Evolutionary conservation across 192 early-diverging fungal species (phyloP), one percentile per base, ranked within the genome.

Genomic region (Rhizophlyctis rosea): DNA sequence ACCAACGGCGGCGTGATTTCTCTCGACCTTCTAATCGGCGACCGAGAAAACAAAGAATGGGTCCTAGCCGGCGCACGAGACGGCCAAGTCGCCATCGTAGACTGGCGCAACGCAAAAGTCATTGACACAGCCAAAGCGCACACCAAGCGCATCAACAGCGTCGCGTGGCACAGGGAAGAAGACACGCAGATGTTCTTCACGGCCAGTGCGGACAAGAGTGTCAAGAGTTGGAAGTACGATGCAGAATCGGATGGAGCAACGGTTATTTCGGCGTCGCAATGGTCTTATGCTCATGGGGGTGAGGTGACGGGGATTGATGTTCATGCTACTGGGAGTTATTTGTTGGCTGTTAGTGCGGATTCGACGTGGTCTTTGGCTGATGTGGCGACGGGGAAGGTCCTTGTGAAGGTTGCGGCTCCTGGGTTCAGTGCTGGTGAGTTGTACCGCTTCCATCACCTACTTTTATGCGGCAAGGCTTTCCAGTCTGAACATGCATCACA

Each of bases 301-400:
- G 90, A 91, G 47, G 86, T 94, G 7, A 84, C 82, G 0, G 87
- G 76, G 29, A 59, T 98, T n/a, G 64, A 81, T 9, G 58, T 96
- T 25, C 91, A 97, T 61, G 88, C 95, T 2, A 81, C 86, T n/a
- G 83, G 83, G 47, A 79, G 86, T 21, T 93, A 92, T 68, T 87
- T 92, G 61, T 90, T 84, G 21, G 86, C 85, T 33, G 88, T 88
- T 5, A 80, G 84, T 0, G 44, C 76, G 32, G 92, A 94, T 65
- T 82, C 84, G 7, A 72, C 87, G 7, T 98, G 94, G 94, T 80
- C 83, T 7, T 81, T 98, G 58, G 80, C 85, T 63, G 86, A 91
- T 35, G 57, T 93, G 50, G 79, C 77, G n/a, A 85, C 80, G 21
- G 82, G 84, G 14, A 70, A 74, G 47, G 71, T 81, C 0, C 57